Conservation (phyloP, 1,284 basidiomycete species). For the Sparassis latifolia region DNA sequence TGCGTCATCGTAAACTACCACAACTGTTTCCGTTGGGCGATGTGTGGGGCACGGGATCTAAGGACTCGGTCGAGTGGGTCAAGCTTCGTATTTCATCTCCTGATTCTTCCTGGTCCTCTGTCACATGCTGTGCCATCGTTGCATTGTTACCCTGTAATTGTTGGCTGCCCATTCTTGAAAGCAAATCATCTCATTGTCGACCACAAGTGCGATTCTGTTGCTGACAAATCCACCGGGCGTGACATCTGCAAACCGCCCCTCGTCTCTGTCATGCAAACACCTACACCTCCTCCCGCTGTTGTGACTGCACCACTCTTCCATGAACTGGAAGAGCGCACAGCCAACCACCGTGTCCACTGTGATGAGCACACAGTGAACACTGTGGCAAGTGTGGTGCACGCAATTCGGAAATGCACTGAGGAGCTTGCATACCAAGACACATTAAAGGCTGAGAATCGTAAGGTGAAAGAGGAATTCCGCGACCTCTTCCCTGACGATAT, state of each 20-base stretch:
- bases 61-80: neutral
- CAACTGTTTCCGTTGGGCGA: neutral
- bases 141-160: neutral
- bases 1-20: neutral
- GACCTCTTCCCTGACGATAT: neutral
- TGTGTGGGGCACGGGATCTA: neutral
- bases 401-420: neutral
- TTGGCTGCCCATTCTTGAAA: neutral
- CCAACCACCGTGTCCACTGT: neutral
- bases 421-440: neutral
- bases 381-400: neutral
- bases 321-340: neutral
- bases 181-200: neutral
- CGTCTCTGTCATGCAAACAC: neutral
- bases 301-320: neutral
- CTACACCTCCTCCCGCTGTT: neutral
- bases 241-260: neutral
- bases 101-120: neutral
- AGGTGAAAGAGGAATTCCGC: neutral
- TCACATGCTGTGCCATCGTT: neutral
- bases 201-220: neutral
- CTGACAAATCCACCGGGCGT: neutral
- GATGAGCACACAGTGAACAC: neutral
- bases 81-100: neutral
- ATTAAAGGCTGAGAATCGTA: neutral